Evolutionary conservation across 108 stramenopile species (phyloP), one percentile per base, ranked within the genome.

Genomic region (Heterococcus sp.): DNA sequence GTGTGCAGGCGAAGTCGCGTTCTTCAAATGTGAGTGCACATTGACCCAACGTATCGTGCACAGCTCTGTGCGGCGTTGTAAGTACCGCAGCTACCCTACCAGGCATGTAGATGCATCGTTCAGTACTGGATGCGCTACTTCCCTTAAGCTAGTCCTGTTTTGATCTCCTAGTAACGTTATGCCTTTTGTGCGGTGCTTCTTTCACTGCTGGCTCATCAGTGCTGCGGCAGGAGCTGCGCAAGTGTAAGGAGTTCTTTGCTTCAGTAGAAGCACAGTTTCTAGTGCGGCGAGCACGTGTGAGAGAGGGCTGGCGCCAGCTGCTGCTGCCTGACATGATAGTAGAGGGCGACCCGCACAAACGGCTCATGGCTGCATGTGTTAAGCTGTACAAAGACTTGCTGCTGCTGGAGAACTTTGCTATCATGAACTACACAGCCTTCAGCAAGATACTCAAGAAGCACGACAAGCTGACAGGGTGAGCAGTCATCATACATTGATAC

Each of bases 371-470:
- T 88, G 94, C 94, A 30, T 96, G 95, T 78, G 91, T 92, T 68
- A 89, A 92, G 39, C 93, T 95, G 74, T 95, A 98, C 85, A 95
- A 93, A 76, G 95, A 97, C 83, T 86, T 98, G 37, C 87, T 98
- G 37, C 86, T 97, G 65, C 91, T 98, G 37, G 97, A 98, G 79
- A 96, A 95, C 35, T 98, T 90, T 76, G 96, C 97, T 31, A 96
- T 98, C 74, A 97, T 98, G 95, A 98, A 95, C 29, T 98, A 96
- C 84, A 95, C 94, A 31, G 87, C 85, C 32, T 95, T 96, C 88
- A 92, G 86, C 71, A 98, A 98, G 88, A 96, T 97, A 67, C 87
- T 98, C 66, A 98, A 98, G 90, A 98, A 98, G 88, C 97, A 98
- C 86, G 97, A 98, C 90, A 98, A 97, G 82, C 85, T 91, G 37